Conservation (phyloP, 768 basidiomycete genomes). For the Tricholoma flavovirens region DNA sequence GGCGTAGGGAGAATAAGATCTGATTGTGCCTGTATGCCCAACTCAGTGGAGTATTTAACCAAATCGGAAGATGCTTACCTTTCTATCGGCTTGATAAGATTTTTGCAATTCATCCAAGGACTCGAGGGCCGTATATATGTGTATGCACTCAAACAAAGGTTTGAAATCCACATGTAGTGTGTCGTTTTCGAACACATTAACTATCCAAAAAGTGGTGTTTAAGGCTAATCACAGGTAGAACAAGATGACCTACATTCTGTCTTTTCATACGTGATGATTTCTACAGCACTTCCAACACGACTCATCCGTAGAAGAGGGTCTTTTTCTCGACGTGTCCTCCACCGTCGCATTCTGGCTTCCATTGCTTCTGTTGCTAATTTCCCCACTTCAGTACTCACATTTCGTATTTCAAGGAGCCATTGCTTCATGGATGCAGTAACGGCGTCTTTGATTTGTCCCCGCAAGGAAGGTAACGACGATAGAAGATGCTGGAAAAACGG, state of each 20-base stretch:
- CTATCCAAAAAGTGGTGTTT: slow-evolving; percentile 35
- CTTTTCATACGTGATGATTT: slow-evolving; percentile 88
- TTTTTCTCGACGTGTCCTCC: slow-evolving; percentile 79
- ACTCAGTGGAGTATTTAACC: neutral
- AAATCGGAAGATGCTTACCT: slow-evolving; percentile 39
- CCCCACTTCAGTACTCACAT: slow-evolving; percentile 82
- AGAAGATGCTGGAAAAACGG: slow-evolving; percentile 90
- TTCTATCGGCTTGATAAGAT: slow-evolving; percentile 96
- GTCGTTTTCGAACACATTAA: slow-evolving; percentile 89
- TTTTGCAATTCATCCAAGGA: slow-evolving; percentile 84
- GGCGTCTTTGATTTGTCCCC: slow-evolving; percentile 84
- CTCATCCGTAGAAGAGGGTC: slow-evolving; percentile 73
- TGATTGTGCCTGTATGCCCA: slow-evolving; percentile 76
- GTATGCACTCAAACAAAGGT: slow-evolving; percentile 93
- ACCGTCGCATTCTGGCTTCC: slow-evolving; percentile 76
- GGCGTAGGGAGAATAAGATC: slow-evolving; percentile 84
- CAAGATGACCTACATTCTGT: slow-evolving; percentile 72
- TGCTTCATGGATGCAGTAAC: slow-evolving; percentile 95
- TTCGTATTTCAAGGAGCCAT: slow-evolving; percentile 93
- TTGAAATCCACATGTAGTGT: slow-evolving; percentile 87
- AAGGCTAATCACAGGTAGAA: neutral
- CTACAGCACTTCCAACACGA: slow-evolving; percentile 87
- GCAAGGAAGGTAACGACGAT: slow-evolving; percentile 85
- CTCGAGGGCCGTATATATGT: slow-evolving; percentile 90
- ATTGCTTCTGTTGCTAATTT: slow-evolving; percentile 85